These are phyloP conservation scores for Cynara cardunculus DNA, from an alignment of 129 eudicot species.

Conservation along the genomic window DNA sequence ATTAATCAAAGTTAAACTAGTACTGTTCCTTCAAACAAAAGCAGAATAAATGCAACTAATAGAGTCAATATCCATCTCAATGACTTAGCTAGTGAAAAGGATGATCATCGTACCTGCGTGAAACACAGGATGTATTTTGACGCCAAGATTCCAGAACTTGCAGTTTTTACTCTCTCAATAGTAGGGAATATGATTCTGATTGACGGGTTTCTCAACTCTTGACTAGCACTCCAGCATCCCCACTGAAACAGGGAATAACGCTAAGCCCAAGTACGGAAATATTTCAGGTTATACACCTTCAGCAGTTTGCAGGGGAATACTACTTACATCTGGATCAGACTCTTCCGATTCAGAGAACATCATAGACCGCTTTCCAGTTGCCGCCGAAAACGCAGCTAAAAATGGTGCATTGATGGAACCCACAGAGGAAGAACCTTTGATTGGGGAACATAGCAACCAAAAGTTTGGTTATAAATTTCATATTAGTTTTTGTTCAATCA, in stretches of 20 bases:
- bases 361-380: slow-evolving; percentile 75
- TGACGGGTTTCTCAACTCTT: slow-evolving; percentile 72
- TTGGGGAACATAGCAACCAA: neutral
- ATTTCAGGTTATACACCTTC: neutral
- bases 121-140: slow-evolving; percentile 76
- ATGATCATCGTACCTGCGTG: slow-evolving; percentile 57
- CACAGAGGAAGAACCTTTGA: slow-evolving; percentile 80
- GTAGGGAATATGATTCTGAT: slow-evolving; percentile 72
- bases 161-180: slow-evolving; percentile 76
- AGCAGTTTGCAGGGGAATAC: neutral
- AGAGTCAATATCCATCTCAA: slow-evolving; percentile 9
- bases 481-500: neutral
- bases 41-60: neutral
- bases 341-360: slow-evolving; percentile 73
- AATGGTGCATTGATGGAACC: slow-evolving; percentile 75
- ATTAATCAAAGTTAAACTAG: neutral
- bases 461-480: neutral
- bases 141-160: slow-evolving; percentile 61
- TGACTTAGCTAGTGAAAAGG: neutral
- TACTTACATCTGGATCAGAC: slow-evolving; percentile 89
- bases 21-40: neutral
- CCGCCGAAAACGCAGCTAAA: slow-evolving; percentile 93
- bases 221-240: slow-evolving; percentile 98
- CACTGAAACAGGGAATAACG: slow-evolving; percentile 49
- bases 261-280: neutral